Conservation (phyloP, 257 asterid genomes). For the Ilex asprella region DNA sequence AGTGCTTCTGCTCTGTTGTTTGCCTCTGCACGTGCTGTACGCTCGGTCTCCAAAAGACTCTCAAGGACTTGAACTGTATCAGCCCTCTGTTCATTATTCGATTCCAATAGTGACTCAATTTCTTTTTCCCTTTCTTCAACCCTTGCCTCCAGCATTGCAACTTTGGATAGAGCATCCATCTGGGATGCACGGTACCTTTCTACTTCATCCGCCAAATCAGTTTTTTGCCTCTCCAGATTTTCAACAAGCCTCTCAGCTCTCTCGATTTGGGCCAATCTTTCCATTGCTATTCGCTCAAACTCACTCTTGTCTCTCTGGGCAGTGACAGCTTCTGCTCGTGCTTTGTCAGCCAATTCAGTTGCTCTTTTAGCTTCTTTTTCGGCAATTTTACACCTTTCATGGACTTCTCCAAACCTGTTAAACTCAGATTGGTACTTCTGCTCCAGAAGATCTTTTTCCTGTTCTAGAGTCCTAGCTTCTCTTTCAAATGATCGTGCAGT, state of each 20-base stretch:
- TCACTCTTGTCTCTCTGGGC: constrained; percentile 78
- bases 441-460: constrained; percentile 73
- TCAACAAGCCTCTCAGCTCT: constrained; percentile 69
- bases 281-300: constrained; percentile 70
- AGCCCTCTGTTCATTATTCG: constrained; percentile 69
- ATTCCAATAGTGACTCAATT: constrained; percentile 56
- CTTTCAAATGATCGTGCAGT: constrained; percentile 64
- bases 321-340: constrained; percentile 81
- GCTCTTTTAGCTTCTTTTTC: constrained; percentile 83
- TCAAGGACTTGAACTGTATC: constrained; percentile 71
- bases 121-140: constrained; percentile 75
- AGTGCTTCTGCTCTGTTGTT: constrained; percentile 78
- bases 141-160: constrained; percentile 55
- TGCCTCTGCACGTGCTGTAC: constrained; percentile 83
- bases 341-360: constrained; percentile 82
- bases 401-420: constrained; percentile 65
- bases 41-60: constrained; percentile 65
- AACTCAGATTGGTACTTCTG: constrained; percentile 70
- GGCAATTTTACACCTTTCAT: constrained; percentile 77
- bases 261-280: constrained; percentile 76
- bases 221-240: constrained; percentile 57
- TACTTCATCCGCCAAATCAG: constrained; percentile 48
- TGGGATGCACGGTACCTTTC: constrained; percentile 54
- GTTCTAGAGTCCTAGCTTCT: constrained; percentile 72
- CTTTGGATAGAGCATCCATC: constrained; percentile 62